Base-by-base conservation (phyloP, 2,329 filamentous ascomycete species). In the Dryadomyces quercivorus region DNA sequence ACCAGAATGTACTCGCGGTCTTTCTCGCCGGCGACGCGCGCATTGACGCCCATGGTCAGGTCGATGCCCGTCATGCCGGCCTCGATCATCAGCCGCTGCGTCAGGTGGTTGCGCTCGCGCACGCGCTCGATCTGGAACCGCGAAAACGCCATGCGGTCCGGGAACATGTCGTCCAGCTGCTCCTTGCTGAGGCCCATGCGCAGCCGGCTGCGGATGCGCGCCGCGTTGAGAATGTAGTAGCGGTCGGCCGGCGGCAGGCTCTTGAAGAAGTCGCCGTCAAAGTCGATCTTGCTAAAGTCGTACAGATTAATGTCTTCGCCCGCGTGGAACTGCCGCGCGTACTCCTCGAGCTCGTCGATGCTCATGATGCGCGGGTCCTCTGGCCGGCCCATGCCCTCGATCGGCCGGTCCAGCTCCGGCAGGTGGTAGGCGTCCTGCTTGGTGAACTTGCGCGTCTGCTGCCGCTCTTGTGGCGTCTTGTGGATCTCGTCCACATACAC, bases 271-370 rank as follows among this genome's bases (percentile, higher is more conserved):
- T 92, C 83, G 60, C 91, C 88, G 60, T 97, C 87, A 63, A 97
- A 98, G 65, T 98, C 93, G 62, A 98, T 98, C 70, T 97, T 97
- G 65, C 88, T 94, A 65, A 98, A 98, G 69, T 97, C 92, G 69
- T 97, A 97, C 5, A 91, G 70, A 60, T 85, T 84, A 62, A 97
- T 86, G 66, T 97, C 92, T 68, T 97, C 90, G 54, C 93, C 93
- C 57, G 82, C 82, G 63, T 96, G 82, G 63, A 97, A 97, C 59
- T 97, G 91, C 52, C 85, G 77, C 3, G 94, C 92, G 66, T 98
- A 98, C 60, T 92, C 85, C 69, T 97, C 89, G 56, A 98, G 72
- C 65, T 98, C 92, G 64, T 95, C 89, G 22, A 94, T 80, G 53
- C 86, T 94, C 93, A 98, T 97, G 62, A 98, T 92, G 16, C 94